A percentile compares a stretch with the other conserved stretches of the same genome.
phyloP scores from a whole-genome alignment of 2,329 filamentous ascomycete species.

The Paradendryphiella salina region DNA sequence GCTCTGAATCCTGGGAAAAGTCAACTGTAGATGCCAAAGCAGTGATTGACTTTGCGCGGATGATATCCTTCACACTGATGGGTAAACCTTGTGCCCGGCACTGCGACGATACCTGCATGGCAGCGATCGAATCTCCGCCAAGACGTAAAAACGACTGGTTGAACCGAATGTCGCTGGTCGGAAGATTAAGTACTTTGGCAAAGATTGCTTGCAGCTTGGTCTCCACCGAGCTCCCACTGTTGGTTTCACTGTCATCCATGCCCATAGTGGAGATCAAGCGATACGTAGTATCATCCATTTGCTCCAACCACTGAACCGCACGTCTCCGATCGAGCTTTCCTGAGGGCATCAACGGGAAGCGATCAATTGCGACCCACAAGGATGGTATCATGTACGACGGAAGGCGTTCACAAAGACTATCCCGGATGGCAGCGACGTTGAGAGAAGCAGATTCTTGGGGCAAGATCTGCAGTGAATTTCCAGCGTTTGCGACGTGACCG shows the following conservation, averaged over 20 bases:
- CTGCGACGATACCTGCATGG: slow-evolving; percentile 43
- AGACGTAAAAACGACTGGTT: slow-evolving; percentile 43
- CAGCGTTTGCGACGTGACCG: neutral
- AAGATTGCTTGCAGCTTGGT: slow-evolving; percentile 38
- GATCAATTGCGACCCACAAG: slow-evolving; percentile 34
- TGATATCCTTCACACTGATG: slow-evolving; percentile 41
- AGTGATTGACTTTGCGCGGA: slow-evolving; percentile 39
- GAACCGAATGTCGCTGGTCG: slow-evolving; percentile 32
- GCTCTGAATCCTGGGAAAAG: slow-evolving; percentile 7
- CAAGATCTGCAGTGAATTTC: slow-evolving; percentile 21
- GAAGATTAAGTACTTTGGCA: slow-evolving; percentile 36
- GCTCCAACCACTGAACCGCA: slow-evolving; percentile 37
- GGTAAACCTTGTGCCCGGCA: slow-evolving; percentile 37
- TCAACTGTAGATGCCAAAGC: slow-evolving; percentile 30
- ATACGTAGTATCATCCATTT: slow-evolving; percentile 36
- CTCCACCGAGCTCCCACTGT: slow-evolving; percentile 27
- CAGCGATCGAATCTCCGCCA: slow-evolving; percentile 44
- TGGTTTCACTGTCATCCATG: slow-evolving; percentile 15
- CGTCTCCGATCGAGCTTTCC: slow-evolving; percentile 40
- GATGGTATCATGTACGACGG: slow-evolving; percentile 44
- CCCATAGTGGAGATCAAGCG: slow-evolving; percentile 32
- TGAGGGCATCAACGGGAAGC: slow-evolving; percentile 39
- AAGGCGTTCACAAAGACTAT: slow-evolving; percentile 34
- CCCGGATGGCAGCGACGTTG: slow-evolving; percentile 31
- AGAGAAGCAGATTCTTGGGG: slow-evolving; percentile 29